Evolutionary conservation across 768 basidiomycete genomes (phyloP).

Genomic region (Boletus rufocinnamomeus): DNA sequence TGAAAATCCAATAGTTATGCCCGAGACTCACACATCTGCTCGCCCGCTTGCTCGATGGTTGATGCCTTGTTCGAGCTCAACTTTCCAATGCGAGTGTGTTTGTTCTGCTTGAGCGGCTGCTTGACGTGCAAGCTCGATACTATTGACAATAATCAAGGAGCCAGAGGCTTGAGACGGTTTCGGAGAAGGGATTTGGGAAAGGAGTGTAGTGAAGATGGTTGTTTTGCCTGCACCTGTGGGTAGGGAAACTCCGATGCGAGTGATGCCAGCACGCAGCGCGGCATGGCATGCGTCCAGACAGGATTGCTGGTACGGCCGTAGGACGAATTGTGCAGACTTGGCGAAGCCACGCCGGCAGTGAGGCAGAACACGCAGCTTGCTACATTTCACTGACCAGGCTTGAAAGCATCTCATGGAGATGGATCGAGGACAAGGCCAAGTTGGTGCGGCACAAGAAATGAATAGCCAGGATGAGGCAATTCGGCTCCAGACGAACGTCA

Average conservation of each 20-base stretch:
- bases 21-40: conserved; percentile 72
- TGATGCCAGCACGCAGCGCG: conserved; percentile 65
- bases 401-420: conserved; percentile 18
- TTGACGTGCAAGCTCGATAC: conserved; percentile 86
- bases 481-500: background rate
- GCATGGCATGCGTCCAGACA: conserved; percentile 77
- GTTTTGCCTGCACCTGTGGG: conserved; percentile 91
- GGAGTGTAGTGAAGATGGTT: conserved; percentile 83
- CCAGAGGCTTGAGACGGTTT: conserved; percentile 46
- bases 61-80: conserved; percentile 91
- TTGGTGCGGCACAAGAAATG: background rate
- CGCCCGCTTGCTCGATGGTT: conserved; percentile 72
- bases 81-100: conserved; percentile 69
- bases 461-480: background rate
- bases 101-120: conserved; percentile 70
- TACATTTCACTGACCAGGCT: too few relatives aligned
- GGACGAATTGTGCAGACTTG: conserved; percentile 25
- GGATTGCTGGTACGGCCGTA: conserved; percentile 88
- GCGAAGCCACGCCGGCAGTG: conserved; percentile 10
- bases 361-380: too few relatives aligned
- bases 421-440: background rate
- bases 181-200: conserved; percentile 61
- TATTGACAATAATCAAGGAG: conserved; percentile 86
- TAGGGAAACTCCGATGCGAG: conserved; percentile 80
- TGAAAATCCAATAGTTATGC: background rate